Evolutionary conservation across 1,284 basidiomycete genomes (phyloP), one percentile per base, ranked within the genome.

Genomic region (Cutaneotrichosporon arboriforme): DNA sequence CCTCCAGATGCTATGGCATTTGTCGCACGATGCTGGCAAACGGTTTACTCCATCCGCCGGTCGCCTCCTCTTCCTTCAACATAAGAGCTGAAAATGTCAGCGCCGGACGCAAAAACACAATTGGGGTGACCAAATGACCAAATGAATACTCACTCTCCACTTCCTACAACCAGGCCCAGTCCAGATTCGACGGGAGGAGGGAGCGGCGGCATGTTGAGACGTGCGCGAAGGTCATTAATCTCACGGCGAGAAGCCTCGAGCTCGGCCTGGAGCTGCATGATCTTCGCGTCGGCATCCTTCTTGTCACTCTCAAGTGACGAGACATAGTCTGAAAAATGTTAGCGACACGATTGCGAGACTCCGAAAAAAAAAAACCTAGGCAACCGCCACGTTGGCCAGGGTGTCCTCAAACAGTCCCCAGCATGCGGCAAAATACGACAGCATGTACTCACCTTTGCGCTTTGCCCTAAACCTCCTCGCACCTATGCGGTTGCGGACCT

Each of bases 401-500:
- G 18, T 4, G 7, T 22, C 18, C 38, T 20, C 38, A 5, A 9
- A 21, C 18, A 12, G 17, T 20, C n/a, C 9, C 8, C 5, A 39
- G 38, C n/a, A 18, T 39, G 38, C 17, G 18, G 10, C 38, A 18
- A 20, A 18, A 17, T n/a, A 17, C 17, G 18, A 8, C 38, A 18
- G 20, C 14, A 17, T n/a, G 10, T 9, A 62, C 71, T 55, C 50
- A 71, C 70, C 65, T 47, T 73, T 73, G n/a, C 69, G 58, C 52
- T 72, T 73, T 4, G 69, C 70, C 12, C 71, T 56, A 60, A 73
- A 73, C 38, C 67, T 44, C 31, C 68, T 44, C 1, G 71, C 71
- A 4, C 71, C 71, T 36, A 72, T 67, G 46, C 65, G 58, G 47
- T 71, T 73, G 51, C 71, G 59, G 10, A 73, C 66, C 47, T 73